Evolutionary conservation across 2,329 filamentous ascomycete species (phyloP).

Genomic region (Pezicula neosporulosa): DNA sequence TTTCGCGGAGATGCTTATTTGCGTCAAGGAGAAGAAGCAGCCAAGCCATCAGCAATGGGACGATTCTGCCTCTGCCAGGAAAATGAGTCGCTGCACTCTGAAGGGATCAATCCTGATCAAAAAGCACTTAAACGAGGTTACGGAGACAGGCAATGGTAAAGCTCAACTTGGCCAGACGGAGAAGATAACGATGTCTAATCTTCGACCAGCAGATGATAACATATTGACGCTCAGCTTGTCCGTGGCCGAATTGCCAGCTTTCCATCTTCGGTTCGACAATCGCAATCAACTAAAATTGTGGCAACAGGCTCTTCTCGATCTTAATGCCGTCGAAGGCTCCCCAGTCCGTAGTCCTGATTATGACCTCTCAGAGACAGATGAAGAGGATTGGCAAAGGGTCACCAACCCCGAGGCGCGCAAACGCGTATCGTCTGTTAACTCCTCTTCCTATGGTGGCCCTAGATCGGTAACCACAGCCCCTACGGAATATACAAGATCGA

Average conservation of each 20-base stretch:
- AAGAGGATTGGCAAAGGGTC: conserved; percentile 77
- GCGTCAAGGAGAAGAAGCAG: conserved; percentile 93
- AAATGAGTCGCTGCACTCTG: conserved; percentile 75
- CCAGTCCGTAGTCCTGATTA: conserved; percentile 70
- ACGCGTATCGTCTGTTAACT: conserved; percentile 78
- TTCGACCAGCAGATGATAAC: conserved; percentile 61
- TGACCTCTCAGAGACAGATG: conserved; percentile 80
- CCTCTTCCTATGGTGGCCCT: conserved; percentile 73
- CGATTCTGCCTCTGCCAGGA: conserved; percentile 53
- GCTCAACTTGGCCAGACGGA: conserved; percentile 23
- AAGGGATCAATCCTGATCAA: conserved; percentile 98
- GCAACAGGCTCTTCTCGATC: conserved; percentile 81
- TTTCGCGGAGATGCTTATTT: conserved; percentile 98
- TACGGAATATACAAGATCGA: conserved; percentile 81
- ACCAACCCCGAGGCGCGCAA: conserved; percentile 43
- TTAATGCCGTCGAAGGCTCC: conserved; percentile 68
- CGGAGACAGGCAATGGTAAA: conserved; percentile 58
- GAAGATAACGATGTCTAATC: conserved; percentile 30
- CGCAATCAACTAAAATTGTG: conserved; percentile 82
- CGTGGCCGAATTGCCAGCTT: conserved; percentile 87
- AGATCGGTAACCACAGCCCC: conserved; percentile 84
- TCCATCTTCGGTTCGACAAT: conserved; percentile 87
- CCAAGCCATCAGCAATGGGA: conserved; percentile 62
- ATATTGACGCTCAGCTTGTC: conserved; percentile 87
- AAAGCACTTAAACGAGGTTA: conserved; percentile 90